Percentiles rank a stretch among this genome's conserved stretches.
phyloP scores from a whole-genome alignment of 305 asterid genomes.

The Ilex paraguariensis region DNA sequence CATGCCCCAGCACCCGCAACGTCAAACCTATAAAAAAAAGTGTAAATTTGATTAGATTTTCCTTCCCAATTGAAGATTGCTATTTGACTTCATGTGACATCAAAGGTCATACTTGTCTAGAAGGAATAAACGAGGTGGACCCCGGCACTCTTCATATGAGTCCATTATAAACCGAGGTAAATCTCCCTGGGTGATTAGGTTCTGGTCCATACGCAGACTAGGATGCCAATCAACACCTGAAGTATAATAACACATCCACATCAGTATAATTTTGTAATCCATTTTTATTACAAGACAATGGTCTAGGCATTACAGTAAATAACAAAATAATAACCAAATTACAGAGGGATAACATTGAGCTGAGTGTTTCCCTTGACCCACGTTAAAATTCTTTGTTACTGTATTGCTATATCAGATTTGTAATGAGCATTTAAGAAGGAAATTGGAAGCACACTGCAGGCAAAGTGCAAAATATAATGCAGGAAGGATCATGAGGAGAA shows the following conservation, averaged over 20 bases:
- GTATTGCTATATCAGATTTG: no score
- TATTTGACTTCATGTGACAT: background rate
- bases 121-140: slow-evolving; percentile 92
- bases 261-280: background rate
- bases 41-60: background rate
- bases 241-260: slow-evolving; percentile 4
- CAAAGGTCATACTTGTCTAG: slow-evolving; percentile 75
- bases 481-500: no score
- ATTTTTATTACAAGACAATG: background rate
- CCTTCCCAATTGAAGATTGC: slow-evolving; percentile 2
- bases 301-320: background rate
- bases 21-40: slow-evolving; percentile 54
- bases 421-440: no score
- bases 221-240: slow-evolving; percentile 92
- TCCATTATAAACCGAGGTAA: slow-evolving; percentile 90
- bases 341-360: no score
- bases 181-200: slow-evolving; percentile 65
- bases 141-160: slow-evolving; percentile 95
- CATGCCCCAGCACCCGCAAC: slow-evolving; percentile 95
- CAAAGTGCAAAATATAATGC: no score
- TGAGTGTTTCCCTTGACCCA: no score
- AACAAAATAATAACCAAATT: no score
- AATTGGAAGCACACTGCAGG: no score
- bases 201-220: slow-evolving; percentile 48
- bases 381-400: no score